These are phyloP conservation scores for maize (Zea mays) DNA, from an alignment of 176 grass and related monocot genomes.

Conservation along the genomic window Zm-B73-REFERENCE-NAM-5.0 NC_050097.1:210227501-210228000, in stretches of 20 bases:
- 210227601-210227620: not conserved
- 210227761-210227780: conserved; percentile 30
- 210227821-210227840: not conserved
- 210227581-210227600: not conserved
- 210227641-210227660: not conserved
- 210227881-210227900: conserved; percentile 22
- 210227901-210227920: not conserved
- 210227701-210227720: not conserved
- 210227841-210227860: not conserved
- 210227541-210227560: not conserved
- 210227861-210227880: conserved; percentile 5
- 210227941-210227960: not conserved
- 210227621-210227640: not conserved
- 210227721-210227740: conserved; percentile 5
- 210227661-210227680: conserved; percentile 1
- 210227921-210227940: not conserved
- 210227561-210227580: not conserved
- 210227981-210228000: not conserved
- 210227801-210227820: not conserved
- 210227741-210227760: not conserved
- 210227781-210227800: not conserved
- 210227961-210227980: not conserved
- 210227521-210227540: too few relatives aligned
- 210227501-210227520: too few relatives aligned
- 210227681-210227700: conserved; percentile 24